Percentiles rank a stretch among this genome's conserved stretches.
phyloP scores from a whole-genome alignment of 805 yeast genomes.

The Ascoidea rubescens region DNA sequence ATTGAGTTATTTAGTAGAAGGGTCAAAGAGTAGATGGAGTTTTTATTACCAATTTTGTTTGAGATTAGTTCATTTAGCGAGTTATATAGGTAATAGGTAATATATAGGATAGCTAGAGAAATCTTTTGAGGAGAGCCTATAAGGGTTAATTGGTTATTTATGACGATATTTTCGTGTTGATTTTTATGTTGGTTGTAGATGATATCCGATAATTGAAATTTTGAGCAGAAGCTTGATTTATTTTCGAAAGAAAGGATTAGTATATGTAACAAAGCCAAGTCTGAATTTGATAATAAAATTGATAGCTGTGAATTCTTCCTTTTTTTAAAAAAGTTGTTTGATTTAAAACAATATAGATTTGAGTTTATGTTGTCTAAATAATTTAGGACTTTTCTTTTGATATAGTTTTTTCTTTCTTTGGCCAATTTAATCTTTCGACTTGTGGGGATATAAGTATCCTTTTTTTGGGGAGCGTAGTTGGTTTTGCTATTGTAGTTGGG shows the following conservation, averaged over 20 bases:
- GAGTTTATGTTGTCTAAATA: too few species aligned
- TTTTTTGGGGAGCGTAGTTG: not conserved
- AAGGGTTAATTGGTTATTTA: not conserved
- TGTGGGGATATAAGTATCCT: not conserved
- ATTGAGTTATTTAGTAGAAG: too few species aligned
- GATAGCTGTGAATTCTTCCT: not conserved
- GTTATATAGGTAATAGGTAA: too few species aligned
- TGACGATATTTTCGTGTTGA: too few species aligned
- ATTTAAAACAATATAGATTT: not conserved
- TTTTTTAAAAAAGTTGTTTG: too few species aligned
- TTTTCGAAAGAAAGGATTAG: too few species aligned
- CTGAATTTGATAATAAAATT: not conserved
- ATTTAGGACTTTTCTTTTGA: not conserved
- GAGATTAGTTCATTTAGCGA: not conserved
- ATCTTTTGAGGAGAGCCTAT: not conserved
- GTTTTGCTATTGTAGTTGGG: not conserved
- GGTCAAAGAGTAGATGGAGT: not conserved
- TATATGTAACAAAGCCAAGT: too few species aligned
- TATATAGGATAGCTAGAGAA: not conserved
- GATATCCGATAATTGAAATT: not conserved
- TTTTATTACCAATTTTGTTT: not conserved
- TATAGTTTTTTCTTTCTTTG: not conserved
- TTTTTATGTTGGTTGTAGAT: too few species aligned
- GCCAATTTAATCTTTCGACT: not conserved
- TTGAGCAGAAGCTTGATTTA: not conserved